phyloP scores from a whole-genome alignment of 805 yeast species.

The Zygosaccharomyces lentus region DNA sequence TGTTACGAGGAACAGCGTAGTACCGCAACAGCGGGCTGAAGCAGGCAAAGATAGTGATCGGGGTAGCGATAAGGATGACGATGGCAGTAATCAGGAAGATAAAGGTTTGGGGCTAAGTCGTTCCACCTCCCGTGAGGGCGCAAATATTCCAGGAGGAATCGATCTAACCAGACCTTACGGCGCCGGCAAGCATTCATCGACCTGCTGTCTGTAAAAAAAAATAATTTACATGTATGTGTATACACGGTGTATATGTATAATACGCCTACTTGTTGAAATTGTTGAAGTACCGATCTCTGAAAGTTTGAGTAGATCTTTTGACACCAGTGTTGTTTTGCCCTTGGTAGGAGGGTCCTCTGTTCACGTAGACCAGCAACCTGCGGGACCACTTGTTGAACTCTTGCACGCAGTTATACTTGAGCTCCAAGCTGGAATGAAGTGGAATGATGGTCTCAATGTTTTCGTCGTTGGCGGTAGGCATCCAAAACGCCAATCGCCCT shows the following conservation, averaged over 20 bases:
- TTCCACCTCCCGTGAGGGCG: neutral
- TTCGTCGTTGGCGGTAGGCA: conserved; percentile 94
- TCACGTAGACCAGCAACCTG: conserved; percentile 73
- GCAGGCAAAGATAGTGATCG: conserved; percentile 1
- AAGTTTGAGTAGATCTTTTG: conserved; percentile 49
- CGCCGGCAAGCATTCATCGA: conserved; percentile 5
- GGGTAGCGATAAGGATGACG: neutral
- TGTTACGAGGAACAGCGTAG: conserved; percentile 24
- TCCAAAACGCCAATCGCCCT: conserved; percentile 92
- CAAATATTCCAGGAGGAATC: conserved; percentile 2
- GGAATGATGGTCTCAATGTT: conserved; percentile 68
- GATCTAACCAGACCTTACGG: conserved; percentile 3
- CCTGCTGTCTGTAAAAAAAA: conserved; percentile 18
- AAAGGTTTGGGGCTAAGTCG: conserved; percentile 1
- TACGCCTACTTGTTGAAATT: conserved; percentile 51
- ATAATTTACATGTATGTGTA: conserved; percentile 1
- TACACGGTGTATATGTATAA: no score
- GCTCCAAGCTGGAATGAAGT: conserved; percentile 65
- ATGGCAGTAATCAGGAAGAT: no score
- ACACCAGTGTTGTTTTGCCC: conserved; percentile 46
- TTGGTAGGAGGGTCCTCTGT: conserved; percentile 51
- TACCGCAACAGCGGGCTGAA: neutral
- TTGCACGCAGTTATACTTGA: conserved; percentile 74
- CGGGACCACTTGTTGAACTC: conserved; percentile 93
- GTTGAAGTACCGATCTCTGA: conserved; percentile 72